Evolutionary conservation across 768 basidiomycete species (phyloP).

Genomic region (Mycena chlorophos): DNA sequence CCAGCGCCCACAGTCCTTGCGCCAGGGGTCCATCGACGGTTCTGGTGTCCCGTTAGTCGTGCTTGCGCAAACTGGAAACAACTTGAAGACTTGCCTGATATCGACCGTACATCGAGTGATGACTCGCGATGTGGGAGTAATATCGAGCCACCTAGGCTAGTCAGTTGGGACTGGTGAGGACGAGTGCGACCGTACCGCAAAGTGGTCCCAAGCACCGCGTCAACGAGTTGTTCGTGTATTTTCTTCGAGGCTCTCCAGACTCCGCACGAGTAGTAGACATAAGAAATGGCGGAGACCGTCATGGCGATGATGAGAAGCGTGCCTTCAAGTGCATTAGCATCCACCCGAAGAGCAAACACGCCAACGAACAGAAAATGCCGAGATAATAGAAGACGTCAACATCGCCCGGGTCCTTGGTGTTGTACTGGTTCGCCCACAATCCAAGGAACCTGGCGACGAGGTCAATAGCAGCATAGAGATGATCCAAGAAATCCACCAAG

Average conservation of each 20-base stretch:
- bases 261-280: slow-evolving; percentile 34
- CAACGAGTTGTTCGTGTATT: slow-evolving; percentile 36
- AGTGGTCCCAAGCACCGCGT: slow-evolving; percentile 45
- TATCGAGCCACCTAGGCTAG: slow-evolving; percentile 50
- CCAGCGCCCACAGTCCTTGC: slow-evolving; percentile 29
- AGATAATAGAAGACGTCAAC: slow-evolving; percentile 20
- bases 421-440: slow-evolving; percentile 35
- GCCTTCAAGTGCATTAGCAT: slow-evolving; percentile 1
- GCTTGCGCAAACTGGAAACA: background rate
- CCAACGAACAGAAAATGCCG: background rate
- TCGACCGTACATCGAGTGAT: slow-evolving; percentile 50
- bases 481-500: slow-evolving; percentile 30
- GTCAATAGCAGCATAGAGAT: slow-evolving; percentile 6
- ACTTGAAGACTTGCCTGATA: slow-evolving; percentile 26
- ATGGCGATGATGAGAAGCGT: slow-evolving; percentile 12
- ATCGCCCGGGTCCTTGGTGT: slow-evolving; percentile 7
- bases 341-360: background rate
- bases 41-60: slow-evolving; percentile 24
- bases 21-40: slow-evolving; percentile 31
- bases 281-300: slow-evolving; percentile 12
- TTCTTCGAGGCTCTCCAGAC: slow-evolving; percentile 22
- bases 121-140: slow-evolving; percentile 48
- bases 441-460: slow-evolving; percentile 29
- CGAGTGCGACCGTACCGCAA: slow-evolving; percentile 34
- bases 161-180: slow-evolving; percentile 12